Conservation (phyloP, 2,329 filamentous ascomycete species). For the Sphaceloma murrayae region DNA sequence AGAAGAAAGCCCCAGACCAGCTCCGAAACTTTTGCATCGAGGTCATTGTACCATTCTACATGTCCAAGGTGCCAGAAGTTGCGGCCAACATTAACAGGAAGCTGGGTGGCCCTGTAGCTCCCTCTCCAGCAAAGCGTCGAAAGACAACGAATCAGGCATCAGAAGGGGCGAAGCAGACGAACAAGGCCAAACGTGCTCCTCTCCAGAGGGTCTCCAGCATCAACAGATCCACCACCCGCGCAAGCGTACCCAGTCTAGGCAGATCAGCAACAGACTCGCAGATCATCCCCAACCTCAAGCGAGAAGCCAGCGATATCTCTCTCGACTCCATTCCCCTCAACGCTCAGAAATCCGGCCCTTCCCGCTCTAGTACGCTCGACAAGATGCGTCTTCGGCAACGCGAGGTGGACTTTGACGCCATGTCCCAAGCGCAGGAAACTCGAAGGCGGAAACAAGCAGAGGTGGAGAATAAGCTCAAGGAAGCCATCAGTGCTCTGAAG, state of each 20-base stretch:
- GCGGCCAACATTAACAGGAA: slow-evolving; percentile 65
- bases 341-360: slow-evolving; percentile 21
- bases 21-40: slow-evolving; percentile 70
- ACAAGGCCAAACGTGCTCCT: slow-evolving; percentile 40
- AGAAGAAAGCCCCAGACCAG: slow-evolving; percentile 43
- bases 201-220: slow-evolving; percentile 55
- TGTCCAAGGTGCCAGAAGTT: slow-evolving; percentile 61
- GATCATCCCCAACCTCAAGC: slow-evolving; percentile 52
- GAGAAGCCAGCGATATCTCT: slow-evolving; percentile 57
- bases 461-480: slow-evolving; percentile 59
- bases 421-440: slow-evolving; percentile 43
- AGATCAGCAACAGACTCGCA: slow-evolving; percentile 58
- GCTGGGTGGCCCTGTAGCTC: slow-evolving; percentile 59
- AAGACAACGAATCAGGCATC: slow-evolving; percentile 35
- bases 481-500: slow-evolving; percentile 63
- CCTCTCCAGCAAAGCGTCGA: slow-evolving; percentile 43
- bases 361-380: slow-evolving; percentile 33
- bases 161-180: slow-evolving; percentile 28
- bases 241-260: slow-evolving; percentile 53
- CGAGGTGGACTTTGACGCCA: slow-evolving; percentile 47
- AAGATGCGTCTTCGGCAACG: slow-evolving; percentile 29
- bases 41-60: slow-evolving; percentile 72
- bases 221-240: slow-evolving; percentile 39
- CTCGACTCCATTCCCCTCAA: slow-evolving; percentile 38
- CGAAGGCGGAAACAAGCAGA: slow-evolving; percentile 57